Evolutionary conservation across 208 protist species (phyloP).

Genomic region (Leishmania lainsoni): DNA sequence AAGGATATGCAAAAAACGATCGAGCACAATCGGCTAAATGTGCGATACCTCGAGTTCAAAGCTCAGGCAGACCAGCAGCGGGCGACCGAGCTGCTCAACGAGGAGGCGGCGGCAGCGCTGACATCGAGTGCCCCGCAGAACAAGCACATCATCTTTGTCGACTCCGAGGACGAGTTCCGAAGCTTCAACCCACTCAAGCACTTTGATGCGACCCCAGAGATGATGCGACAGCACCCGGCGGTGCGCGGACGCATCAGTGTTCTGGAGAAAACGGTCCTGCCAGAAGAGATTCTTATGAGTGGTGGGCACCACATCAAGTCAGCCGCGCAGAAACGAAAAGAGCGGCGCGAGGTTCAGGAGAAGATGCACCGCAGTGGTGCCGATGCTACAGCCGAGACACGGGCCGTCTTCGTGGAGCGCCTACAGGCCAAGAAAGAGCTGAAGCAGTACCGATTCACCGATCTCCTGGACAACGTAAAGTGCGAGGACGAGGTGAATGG

Average conservation of each 20-base stretch:
- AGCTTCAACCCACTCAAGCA: conserved; percentile 73
- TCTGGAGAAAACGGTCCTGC: conserved; percentile 80
- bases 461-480: conserved; percentile 40
- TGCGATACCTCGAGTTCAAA: conserved; percentile 89
- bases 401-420: conserved; percentile 43
- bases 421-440: conserved; percentile 59
- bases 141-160: conserved; percentile 87
- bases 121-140: conserved; percentile 68
- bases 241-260: conserved; percentile 71
- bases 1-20: conserved; percentile 68
- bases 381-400: conserved; percentile 31
- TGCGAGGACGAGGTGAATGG: neutral
- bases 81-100: conserved; percentile 75
- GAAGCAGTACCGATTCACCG: conserved; percentile 68
- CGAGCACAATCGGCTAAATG: conserved; percentile 69
- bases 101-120: conserved; percentile 71
- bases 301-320: conserved; percentile 70
- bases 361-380: conserved; percentile 47
- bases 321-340: conserved; percentile 62
- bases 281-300: conserved; percentile 79
- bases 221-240: conserved; percentile 86
- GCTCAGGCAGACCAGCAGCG: conserved; percentile 62
- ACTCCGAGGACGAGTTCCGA: conserved; percentile 79
- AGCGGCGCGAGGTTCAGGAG: conserved; percentile 74
- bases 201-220: conserved; percentile 86